Evolutionary conservation across 2,329 filamentous ascomycete species (phyloP).

Genomic region (Blastomyces parvus): DNA sequence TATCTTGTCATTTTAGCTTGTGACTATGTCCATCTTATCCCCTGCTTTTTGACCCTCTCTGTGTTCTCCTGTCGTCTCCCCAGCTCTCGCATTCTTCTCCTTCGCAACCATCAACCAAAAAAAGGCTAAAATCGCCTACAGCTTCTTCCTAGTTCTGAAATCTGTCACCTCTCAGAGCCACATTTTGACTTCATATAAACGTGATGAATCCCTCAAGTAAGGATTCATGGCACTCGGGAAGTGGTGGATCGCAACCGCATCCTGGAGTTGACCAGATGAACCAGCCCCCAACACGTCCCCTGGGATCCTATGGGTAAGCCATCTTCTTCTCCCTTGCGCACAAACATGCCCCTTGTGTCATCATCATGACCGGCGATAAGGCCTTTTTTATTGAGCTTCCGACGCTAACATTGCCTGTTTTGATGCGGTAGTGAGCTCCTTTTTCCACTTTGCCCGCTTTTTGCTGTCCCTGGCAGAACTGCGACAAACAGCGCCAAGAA

Average conservation of each 20-base stretch:
- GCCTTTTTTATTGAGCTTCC: conserved; percentile 7
- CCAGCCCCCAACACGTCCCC: conserved; percentile 31
- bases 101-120: neutral
- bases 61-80: neutral
- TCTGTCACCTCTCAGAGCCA: neutral
- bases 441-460: neutral
- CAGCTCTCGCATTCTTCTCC: neutral
- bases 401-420: conserved; percentile 4
- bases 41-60: neutral
- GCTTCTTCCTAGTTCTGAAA: neutral
- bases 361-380: conserved; percentile 10
- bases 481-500: neutral
- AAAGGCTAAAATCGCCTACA: neutral
- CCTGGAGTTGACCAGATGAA: conserved; percentile 36
- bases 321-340: conserved; percentile 7
- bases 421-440: conserved; percentile 5
- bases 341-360: conserved; percentile 1
- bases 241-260: conserved; percentile 33
- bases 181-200: neutral
- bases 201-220: conserved; percentile 35
- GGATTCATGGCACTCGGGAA: conserved; percentile 35
- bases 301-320: conserved; percentile 38
- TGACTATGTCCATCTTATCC: conserved; percentile 1
- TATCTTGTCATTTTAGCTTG: neutral
- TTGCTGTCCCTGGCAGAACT: neutral